A percentile compares a stretch with the other conserved stretches of the same genome.
Conservation (phyloP, 495 filamentous ascomycete species). For the Penicillium simplicissimum region DNA sequence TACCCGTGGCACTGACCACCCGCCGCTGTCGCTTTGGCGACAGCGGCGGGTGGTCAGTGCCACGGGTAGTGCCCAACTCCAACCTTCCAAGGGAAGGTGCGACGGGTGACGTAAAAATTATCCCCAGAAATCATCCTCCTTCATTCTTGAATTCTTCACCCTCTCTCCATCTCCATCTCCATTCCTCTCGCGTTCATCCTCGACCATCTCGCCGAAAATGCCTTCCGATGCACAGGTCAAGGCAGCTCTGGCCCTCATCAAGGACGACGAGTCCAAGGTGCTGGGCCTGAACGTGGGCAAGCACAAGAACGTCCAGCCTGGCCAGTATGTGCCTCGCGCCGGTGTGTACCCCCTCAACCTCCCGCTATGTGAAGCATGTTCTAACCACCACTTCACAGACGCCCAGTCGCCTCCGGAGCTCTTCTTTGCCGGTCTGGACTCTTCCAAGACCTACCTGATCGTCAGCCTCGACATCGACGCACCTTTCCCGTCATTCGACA, state of each 20-base stretch:
- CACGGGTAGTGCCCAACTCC: too few species aligned
- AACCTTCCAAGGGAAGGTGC: neutral
- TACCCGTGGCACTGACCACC: too few species aligned
- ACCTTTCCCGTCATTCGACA: conserved; percentile 48
- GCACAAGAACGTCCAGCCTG: conserved; percentile 31
- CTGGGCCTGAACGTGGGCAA: conserved; percentile 32
- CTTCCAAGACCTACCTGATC: conserved; percentile 44
- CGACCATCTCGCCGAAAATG: conserved; percentile 19
- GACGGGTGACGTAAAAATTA: neutral
- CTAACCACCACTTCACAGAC: conserved; percentile 23
- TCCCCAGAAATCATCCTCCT: neutral
- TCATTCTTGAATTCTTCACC: neutral
- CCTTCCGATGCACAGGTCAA: conserved; percentile 33
- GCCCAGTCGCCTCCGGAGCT: conserved; percentile 33
- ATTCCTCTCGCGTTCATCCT: neutral
- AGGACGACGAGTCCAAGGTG: conserved; percentile 36
- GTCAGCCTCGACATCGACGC: conserved; percentile 54
- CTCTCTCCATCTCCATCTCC: neutral
- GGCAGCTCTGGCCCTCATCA: conserved; percentile 32
- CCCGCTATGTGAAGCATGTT: neutral
- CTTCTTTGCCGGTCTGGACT: conserved; percentile 23
- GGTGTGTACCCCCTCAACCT: conserved; percentile 18
- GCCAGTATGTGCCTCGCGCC: conserved; percentile 32
- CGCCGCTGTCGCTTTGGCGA: too few species aligned
- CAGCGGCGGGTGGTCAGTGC: too few species aligned